Percentiles rank a stretch among this genome's conserved stretches.
Conservation (phyloP, 495 filamentous ascomycete species). For the Cercophora scortea region DNA sequence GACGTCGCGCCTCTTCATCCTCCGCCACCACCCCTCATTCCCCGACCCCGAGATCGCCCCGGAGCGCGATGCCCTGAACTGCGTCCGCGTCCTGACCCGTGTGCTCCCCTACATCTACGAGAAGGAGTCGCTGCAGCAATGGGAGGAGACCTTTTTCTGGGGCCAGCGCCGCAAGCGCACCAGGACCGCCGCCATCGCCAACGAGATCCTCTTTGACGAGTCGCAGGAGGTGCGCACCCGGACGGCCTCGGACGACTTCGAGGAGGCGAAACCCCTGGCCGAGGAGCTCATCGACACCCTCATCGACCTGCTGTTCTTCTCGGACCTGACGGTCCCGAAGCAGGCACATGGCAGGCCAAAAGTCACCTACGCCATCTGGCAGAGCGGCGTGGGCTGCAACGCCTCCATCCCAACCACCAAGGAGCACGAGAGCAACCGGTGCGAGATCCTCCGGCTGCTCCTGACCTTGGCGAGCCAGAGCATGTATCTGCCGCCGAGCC, state of each 20-base stretch:
- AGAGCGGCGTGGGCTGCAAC: conserved; percentile 94
- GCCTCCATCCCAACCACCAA: conserved; percentile 79
- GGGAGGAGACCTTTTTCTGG: conserved; percentile 96
- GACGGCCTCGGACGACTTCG: conserved; percentile 52
- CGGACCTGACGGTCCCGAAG: conserved; percentile 74
- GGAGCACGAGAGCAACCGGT: conserved; percentile 84
- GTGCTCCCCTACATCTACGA: conserved; percentile 91
- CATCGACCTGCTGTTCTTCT: conserved; percentile 84
- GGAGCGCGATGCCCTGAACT: conserved; percentile 85
- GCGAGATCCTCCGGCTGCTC: conserved; percentile 80
- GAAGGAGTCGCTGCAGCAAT: conserved; percentile 71
- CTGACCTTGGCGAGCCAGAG: conserved; percentile 82
- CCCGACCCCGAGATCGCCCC: conserved; percentile 85
- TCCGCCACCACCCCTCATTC: conserved; percentile 85
- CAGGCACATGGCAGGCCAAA: conserved; percentile 61
- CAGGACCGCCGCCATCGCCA: conserved; percentile 44
- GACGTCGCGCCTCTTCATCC: conserved; percentile 67
- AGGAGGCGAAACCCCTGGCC: conserved; percentile 79
- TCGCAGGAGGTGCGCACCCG: conserved; percentile 45
- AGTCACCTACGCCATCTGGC: conserved; percentile 92
- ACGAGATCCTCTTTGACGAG: conserved; percentile 84
- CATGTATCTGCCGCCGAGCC: conserved; percentile 82
- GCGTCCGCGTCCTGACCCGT: conserved; percentile 84
- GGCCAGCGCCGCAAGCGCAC: conserved; percentile 56
- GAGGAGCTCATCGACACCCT: conserved; percentile 92